phyloP scores from a whole-genome alignment of 2,329 filamentous ascomycete species.

The Aspergillus sp. region DNA sequence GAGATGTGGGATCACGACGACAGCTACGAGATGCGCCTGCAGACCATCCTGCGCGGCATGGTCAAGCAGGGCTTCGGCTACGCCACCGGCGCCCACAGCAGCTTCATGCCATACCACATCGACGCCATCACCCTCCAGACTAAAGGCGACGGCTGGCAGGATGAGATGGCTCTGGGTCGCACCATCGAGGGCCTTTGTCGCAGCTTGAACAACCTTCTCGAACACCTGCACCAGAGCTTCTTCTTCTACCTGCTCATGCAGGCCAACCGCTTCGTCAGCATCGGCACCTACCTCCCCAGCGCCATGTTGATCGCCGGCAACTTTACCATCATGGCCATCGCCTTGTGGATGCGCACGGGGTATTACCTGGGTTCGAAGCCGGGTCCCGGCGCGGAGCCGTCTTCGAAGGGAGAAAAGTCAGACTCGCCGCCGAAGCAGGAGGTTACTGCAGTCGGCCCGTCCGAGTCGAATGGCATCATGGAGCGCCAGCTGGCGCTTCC shows the following conservation, averaged over 20 bases:
- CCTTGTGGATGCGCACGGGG: slow-evolving; percentile 89
- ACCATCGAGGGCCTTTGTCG: slow-evolving; percentile 87
- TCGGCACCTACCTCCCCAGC: slow-evolving; percentile 92
- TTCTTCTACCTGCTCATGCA: slow-evolving; percentile 98
- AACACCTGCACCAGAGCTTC: slow-evolving; percentile 97
- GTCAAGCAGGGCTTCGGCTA: slow-evolving; percentile 85
- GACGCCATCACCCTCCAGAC: slow-evolving; percentile 93
- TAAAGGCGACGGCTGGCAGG: slow-evolving; percentile 88
- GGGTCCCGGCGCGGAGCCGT: slow-evolving; percentile 19
- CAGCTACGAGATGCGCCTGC: slow-evolving; percentile 74
- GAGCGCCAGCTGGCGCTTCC: slow-evolving; percentile 49
- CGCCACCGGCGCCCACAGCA: slow-evolving; percentile 85
- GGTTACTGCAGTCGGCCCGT: slow-evolving; percentile 10
- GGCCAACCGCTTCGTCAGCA: slow-evolving; percentile 89
- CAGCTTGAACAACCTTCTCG: slow-evolving; percentile 91
- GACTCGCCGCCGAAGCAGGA: slow-evolving; percentile 13
- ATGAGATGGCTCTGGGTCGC: slow-evolving; percentile 92
- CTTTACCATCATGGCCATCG: slow-evolving; percentile 93
- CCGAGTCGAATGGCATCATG: slow-evolving; percentile 20
- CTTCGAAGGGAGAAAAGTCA: slow-evolving; percentile 30
- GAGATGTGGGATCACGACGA: slow-evolving; percentile 77
- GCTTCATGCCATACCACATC: slow-evolving; percentile 96
- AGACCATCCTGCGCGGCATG: slow-evolving; percentile 91
- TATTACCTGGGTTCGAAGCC: slow-evolving; percentile 36
- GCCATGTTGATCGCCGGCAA: slow-evolving; percentile 96